Evolutionary conservation across 441 rosid genomes (phyloP), one percentile per base, ranked within the genome.

Genomic region (Aleurites moluccanus): DNA sequence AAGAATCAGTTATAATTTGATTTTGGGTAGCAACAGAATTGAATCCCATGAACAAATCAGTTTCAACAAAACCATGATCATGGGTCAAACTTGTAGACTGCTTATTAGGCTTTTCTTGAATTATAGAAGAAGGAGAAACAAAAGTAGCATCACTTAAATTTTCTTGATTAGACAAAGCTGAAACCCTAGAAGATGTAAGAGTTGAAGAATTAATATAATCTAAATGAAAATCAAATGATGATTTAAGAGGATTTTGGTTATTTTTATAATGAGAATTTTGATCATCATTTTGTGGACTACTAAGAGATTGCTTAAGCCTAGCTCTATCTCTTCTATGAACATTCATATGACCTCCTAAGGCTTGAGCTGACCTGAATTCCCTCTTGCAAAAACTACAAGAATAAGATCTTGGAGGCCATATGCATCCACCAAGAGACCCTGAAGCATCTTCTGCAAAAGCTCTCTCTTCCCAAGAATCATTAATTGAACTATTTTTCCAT

Each of bases 391-490:
- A 93, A 85, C 88, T 93, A 77, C 99, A 95, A 57, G 95, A 77
- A 80, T 95, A 93, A 75, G 94, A 93, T 84, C 98, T 93, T 21
- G 99, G 98, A 27, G 99, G 99, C 98, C 99, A 95, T 72, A 88
- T 62, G 68, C 87, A 86, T 21, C 92, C 90, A 10, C 95, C 88
- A 57, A 83, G 80, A 25, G 74, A 69, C 28, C 88, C 88, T 57
- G 85, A 83, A 4, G 91, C 89, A 79, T 95, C 99, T 80, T 89
- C 91, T 0, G 96, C 95, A 60, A 95, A 95, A 67, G 95, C 97
- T 70, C 85, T 88, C 83, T 95, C 99, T 87, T 93, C 97, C 97
- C 97, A 92, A 0, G 88, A 44, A 49, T 64, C 77, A n/a, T 52
- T 65, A 3, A 45, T 42, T 20, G 73, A 57, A 50, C 71, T 74